Percentiles rank a stretch among this genome's conserved stretches.
These are phyloP conservation scores for Cydonia oblonga DNA, from an alignment of 331 rosid species.

Conservation along the genomic window DNA sequence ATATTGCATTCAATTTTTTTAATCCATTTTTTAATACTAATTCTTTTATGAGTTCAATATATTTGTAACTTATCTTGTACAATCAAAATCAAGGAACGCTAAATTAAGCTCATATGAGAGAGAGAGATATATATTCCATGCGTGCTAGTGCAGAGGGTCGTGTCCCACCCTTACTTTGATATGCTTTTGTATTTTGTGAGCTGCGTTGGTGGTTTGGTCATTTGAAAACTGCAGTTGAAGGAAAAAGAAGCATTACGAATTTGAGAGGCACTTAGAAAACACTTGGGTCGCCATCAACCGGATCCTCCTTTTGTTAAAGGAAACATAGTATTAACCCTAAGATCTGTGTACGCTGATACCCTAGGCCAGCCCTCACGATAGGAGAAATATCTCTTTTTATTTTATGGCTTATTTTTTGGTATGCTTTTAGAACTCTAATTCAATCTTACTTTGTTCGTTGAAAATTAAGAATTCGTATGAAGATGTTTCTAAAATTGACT, in stretches of 20 bases:
- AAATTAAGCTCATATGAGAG: not conserved
- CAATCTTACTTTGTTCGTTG: no score
- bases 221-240: not conserved
- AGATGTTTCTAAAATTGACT: no score
- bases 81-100: not conserved
- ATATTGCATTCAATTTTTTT: no score
- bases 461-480: no score
- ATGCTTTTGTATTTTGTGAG: not conserved
- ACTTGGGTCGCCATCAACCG: not conserved
- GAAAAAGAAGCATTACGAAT: not conserved
- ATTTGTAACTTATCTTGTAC: no score
- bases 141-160: not conserved
- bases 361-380: no score
- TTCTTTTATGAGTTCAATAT: no score
- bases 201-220: not conserved
- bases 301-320: conserved; percentile 8
- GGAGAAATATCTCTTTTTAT: no score
- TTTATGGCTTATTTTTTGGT: no score
- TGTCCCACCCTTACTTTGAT: not conserved
- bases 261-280: not conserved
- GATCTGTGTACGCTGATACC: no score
- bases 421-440: no score
- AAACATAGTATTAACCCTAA: conserved; percentile 1
- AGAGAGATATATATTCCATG: not conserved
- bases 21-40: no score